phyloP scores from a whole-genome alignment of 305 asterid genomes.

The Fraxinus dipetala region DNA sequence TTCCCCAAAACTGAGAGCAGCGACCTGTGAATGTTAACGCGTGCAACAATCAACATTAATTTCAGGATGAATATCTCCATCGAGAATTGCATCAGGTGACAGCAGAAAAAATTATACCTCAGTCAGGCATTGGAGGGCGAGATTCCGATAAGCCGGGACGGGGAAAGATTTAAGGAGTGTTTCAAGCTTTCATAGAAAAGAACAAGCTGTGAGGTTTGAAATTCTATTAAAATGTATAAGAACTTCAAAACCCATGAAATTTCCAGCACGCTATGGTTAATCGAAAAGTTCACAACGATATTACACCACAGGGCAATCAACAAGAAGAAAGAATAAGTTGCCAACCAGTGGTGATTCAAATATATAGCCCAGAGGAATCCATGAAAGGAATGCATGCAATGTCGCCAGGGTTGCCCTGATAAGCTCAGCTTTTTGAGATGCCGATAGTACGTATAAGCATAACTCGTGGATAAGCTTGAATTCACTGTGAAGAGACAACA shows the following conservation, averaged over 20 bases:
- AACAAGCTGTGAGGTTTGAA: slow-evolving; percentile 17
- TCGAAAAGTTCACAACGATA: slow-evolving; percentile 2
- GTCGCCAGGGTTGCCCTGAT: slow-evolving; percentile 93
- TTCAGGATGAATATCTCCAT: not conserved
- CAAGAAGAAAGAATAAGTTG: slow-evolving; percentile 28
- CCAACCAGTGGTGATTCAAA: slow-evolving; percentile 95
- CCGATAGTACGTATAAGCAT: slow-evolving; percentile 86
- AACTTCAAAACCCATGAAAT: slow-evolving; percentile 7
- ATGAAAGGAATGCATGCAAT: slow-evolving; percentile 93
- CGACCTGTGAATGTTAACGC: slow-evolving; percentile 59
- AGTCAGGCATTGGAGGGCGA: slow-evolving; percentile 83
- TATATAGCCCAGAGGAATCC: slow-evolving; percentile 98
- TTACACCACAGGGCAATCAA: slow-evolving; percentile 21
- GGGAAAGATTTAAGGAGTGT: slow-evolving; percentile 74
- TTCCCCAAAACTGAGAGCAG: slow-evolving; percentile 91
- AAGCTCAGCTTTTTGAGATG: slow-evolving; percentile 95
- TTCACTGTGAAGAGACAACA: slow-evolving; percentile 53
- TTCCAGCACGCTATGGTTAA: not conserved
- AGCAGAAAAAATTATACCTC: slow-evolving; percentile 51
- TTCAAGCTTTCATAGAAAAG: slow-evolving; percentile 68
- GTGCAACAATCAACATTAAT: not conserved
- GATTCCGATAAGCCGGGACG: slow-evolving; percentile 80
- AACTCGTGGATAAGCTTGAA: slow-evolving; percentile 96
- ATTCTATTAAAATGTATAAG: slow-evolving; percentile 9
- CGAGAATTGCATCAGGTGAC: slow-evolving; percentile 1